Conservation (phyloP, 2,329 filamentous ascomycete species). For the Penicillium sp. region DNA sequence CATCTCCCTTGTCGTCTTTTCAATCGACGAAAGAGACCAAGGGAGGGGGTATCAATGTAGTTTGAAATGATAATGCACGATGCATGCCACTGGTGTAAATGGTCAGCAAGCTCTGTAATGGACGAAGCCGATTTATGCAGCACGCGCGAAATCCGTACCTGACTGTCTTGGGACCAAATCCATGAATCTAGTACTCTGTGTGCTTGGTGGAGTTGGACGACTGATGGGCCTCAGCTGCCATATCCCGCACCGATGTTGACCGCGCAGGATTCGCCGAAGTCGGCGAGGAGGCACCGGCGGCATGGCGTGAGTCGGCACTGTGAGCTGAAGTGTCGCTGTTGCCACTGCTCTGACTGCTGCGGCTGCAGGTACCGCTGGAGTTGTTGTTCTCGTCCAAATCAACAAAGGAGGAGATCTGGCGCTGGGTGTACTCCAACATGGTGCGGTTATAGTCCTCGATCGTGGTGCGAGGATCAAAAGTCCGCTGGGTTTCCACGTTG, state of each 20-base stretch:
- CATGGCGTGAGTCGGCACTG: constrained; percentile 19
- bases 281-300: constrained; percentile 13
- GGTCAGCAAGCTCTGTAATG: too few species aligned
- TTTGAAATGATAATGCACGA: too few species aligned
- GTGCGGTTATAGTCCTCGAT: constrained; percentile 36
- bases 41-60: too few species aligned
- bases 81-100: too few species aligned
- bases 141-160: too few species aligned
- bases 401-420: constrained; percentile 31
- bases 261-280: constrained; percentile 12
- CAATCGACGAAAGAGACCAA: too few species aligned
- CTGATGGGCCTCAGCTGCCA: too few species aligned
- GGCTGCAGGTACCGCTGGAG: constrained; percentile 15
- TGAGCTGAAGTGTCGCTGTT: constrained; percentile 15
- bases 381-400: constrained; percentile 19
- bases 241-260: too few species aligned
- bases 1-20: neutral
- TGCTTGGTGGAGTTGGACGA: too few species aligned
- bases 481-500: constrained; percentile 14
- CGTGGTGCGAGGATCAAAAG: constrained; percentile 22
- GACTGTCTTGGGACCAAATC: constrained; percentile 1
- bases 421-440: constrained; percentile 36
- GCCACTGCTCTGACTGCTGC: constrained; percentile 28
- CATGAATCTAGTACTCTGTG: neutral
- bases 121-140: too few species aligned